These are phyloP conservation scores for Aspergillus sp. DNA, from an alignment of 2,329 filamentous ascomycete genomes.

Conservation along the genomic window DNA sequence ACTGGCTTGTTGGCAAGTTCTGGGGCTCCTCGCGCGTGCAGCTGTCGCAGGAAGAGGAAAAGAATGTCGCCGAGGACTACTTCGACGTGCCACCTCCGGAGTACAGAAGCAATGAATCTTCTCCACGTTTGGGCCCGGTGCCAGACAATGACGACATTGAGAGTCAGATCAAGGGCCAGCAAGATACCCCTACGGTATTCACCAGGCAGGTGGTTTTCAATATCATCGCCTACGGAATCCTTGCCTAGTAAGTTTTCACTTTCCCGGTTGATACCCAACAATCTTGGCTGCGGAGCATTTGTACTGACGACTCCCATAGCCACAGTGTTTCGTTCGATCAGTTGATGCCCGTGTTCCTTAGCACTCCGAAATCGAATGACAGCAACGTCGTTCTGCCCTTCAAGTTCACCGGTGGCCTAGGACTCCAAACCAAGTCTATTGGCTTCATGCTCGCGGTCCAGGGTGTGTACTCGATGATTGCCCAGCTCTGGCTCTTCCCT, in stretches of 20 bases:
- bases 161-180: conserved; percentile 34
- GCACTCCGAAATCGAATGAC: conserved; percentile 50
- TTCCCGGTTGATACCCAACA: conserved; percentile 1
- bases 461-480: conserved; percentile 79
- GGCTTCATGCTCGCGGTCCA: conserved; percentile 83
- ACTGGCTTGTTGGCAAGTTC: conserved; percentile 50
- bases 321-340: conserved; percentile 97
- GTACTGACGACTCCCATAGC: conserved; percentile 44
- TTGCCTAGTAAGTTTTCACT: conserved; percentile 71
- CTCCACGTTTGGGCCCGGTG: conserved; percentile 41
- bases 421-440: conserved; percentile 71
- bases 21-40: conserved; percentile 19
- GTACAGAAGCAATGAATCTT: conserved; percentile 54
- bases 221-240: conserved; percentile 81
- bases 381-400: conserved; percentile 60
- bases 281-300: conserved; percentile 24
- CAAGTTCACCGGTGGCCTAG: conserved; percentile 81
- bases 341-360: conserved; percentile 84
- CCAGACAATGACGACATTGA: conserved; percentile 34
- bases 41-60: conserved; percentile 41
- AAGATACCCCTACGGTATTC: conserved; percentile 54
- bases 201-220: conserved; percentile 78
- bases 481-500: conserved; percentile 77
- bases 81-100: conserved; percentile 56
- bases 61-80: conserved; percentile 30